A percentile compares a stretch with the other conserved stretches of the same genome.
Conservation (phyloP, 345 rosid species). For the Camelina laxa region DNA sequence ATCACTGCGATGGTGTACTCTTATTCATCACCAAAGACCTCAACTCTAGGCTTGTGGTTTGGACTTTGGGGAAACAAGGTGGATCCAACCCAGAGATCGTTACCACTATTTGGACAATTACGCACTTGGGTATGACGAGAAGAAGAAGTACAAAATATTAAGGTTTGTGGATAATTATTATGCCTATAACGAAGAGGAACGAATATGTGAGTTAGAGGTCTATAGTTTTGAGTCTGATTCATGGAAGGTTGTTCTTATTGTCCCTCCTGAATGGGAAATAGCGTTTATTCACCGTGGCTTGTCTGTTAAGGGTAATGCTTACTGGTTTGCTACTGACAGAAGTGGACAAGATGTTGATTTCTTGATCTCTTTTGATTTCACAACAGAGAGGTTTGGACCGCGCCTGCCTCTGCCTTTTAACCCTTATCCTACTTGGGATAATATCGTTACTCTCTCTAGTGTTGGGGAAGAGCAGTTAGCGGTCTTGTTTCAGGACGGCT, state of each 20-base stretch:
- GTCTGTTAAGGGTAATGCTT: conserved; percentile 3
- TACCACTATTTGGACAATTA: not conserved
- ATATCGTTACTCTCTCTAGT: not conserved
- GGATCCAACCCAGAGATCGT: conserved; percentile 1
- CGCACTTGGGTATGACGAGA: not conserved
- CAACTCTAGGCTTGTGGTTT: not conserved
- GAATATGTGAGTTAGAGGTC: not conserved
- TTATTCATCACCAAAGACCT: not conserved
- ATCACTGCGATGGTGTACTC: conserved; percentile 1
- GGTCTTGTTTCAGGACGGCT: not conserved
- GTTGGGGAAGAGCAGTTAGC: not conserved
- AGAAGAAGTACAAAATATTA: not conserved
- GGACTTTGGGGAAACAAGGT: not conserved
- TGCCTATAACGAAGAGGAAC: not conserved
- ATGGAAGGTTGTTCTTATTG: not conserved
- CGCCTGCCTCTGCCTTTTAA: not conserved
- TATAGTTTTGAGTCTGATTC: not conserved
- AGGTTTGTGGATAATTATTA: not conserved
- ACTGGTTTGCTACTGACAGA: not conserved
- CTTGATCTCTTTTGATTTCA: conserved; percentile 6
- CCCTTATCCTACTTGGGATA: rapidly evolving
- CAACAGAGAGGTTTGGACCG: conserved; percentile 1
- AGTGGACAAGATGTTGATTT: not conserved
- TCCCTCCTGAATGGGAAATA: not conserved
- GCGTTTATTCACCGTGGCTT: not conserved